A percentile compares a stretch with the other conserved stretches of the same genome.
phyloP scores from a whole-genome alignment of 305 asterid genomes.

The Fraxinus sp. region DNA sequence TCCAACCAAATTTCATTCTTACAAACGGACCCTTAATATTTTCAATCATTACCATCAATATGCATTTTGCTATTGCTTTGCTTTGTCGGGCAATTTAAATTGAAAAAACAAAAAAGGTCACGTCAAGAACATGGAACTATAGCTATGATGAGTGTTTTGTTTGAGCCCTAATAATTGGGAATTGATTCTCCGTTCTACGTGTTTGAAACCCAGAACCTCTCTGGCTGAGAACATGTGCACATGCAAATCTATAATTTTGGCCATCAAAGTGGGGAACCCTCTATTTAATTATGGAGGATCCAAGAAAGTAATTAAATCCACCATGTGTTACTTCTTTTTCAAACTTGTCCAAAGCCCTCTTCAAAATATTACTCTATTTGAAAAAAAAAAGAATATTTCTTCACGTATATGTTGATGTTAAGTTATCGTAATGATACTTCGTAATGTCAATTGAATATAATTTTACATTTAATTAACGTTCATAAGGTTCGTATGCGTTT shows the following conservation, averaged over 20 bases:
- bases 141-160: conserved; percentile 15
- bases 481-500: too few species aligned
- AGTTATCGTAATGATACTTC: neutral
- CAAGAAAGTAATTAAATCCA: neutral
- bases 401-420: neutral
- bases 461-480: too few species aligned
- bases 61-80: neutral
- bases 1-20: too few species aligned
- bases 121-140: conserved; percentile 46
- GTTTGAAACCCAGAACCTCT: conserved; percentile 21
- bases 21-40: too few species aligned
- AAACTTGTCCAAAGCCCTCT: neutral
- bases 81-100: conserved; percentile 5
- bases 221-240: conserved; percentile 42
- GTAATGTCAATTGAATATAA: neutral
- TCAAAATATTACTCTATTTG: neutral
- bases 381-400: too few species aligned
- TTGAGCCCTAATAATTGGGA: conserved; percentile 40
- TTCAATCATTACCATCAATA: too few species aligned
- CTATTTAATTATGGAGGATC: neutral
- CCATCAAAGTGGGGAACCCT: neutral
- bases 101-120: conserved; percentile 14
- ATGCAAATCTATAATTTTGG: conserved; percentile 40
- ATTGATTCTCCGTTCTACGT: conserved; percentile 28
- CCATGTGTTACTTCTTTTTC: neutral